phyloP scores from a whole-genome alignment of 2,329 filamentous ascomycete genomes.

The Botrytis porri region DNA sequence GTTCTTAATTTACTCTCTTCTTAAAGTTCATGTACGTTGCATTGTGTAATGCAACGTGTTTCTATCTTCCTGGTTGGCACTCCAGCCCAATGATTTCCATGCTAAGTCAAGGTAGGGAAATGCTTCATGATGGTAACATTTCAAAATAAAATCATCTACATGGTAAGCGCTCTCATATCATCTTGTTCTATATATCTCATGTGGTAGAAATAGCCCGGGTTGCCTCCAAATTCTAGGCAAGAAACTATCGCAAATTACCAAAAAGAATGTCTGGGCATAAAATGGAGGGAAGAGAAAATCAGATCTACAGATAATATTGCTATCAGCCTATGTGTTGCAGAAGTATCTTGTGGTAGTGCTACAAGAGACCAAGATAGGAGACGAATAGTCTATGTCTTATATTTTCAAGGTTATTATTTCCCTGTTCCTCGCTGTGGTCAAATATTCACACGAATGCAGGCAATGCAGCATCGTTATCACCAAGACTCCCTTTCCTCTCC shows the following conservation, averaged over 20 bases:
- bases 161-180: background rate
- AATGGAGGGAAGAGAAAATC: conserved; percentile 64
- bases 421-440: conserved; percentile 20
- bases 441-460: conserved; percentile 43
- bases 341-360: conserved; percentile 23
- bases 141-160: conserved; percentile 21
- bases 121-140: conserved; percentile 45
- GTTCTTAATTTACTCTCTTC: background rate
- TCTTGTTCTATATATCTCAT: conserved; percentile 6
- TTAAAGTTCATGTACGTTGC: background rate
- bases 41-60: background rate
- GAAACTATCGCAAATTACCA: conserved; percentile 66
- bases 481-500: conserved; percentile 55
- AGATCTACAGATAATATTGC: conserved; percentile 62
- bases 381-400: conserved; percentile 50
- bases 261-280: conserved; percentile 56
- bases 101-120: conserved; percentile 43
- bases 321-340: conserved; percentile 55
- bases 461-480: conserved; percentile 58
- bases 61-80: background rate
- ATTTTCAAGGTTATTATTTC: conserved; percentile 51
- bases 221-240: conserved; percentile 67
- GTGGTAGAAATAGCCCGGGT: conserved; percentile 67
- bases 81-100: background rate
- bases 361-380: background rate